phyloP scores from a whole-genome alignment of 2,329 filamentous ascomycete genomes.

The Botrytis byssoidea region DNA sequence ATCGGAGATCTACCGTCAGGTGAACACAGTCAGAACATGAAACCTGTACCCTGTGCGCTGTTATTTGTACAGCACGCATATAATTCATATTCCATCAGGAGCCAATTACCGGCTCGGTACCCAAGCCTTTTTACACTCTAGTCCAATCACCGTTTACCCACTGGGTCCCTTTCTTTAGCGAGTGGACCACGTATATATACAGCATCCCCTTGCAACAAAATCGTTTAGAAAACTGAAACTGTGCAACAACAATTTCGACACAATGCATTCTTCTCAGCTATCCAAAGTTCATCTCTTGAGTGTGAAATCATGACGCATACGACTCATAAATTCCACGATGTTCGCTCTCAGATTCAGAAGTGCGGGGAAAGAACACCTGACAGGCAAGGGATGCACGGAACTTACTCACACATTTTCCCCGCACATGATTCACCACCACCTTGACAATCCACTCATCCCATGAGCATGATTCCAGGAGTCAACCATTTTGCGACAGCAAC shows the following conservation, averaged over 20 bases:
- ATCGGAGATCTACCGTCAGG: background rate
- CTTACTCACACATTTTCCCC: slow-evolving; percentile 14
- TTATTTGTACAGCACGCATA: slow-evolving; percentile 9
- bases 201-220: slow-evolving; percentile 8
- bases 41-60: slow-evolving; percentile 8
- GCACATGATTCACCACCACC: slow-evolving; percentile 17
- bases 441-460: slow-evolving; percentile 2
- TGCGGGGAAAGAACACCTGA: slow-evolving; percentile 14
- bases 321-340: slow-evolving; percentile 6
- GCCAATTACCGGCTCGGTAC: background rate
- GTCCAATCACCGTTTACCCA: slow-evolving; percentile 11
- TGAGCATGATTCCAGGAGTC: slow-evolving; percentile 14
- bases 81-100: background rate
- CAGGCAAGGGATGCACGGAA: slow-evolving; percentile 16
- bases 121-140: background rate
- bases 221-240: slow-evolving; percentile 7
- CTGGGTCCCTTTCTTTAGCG: slow-evolving; percentile 16
- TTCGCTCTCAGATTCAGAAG: background rate
- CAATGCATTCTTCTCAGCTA: slow-evolving; percentile 10
- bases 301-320: slow-evolving; percentile 5
- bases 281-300: background rate
- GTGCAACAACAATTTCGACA: background rate
- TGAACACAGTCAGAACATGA: background rate
- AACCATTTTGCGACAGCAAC: background rate
- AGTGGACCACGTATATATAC: slow-evolving; percentile 22